Percentiles rank a stretch among this genome's conserved stretches.
Evolutionary conservation across 2,329 filamentous ascomycete genomes (phyloP).

Genomic region (Aspergillus sclerotialis): DNA sequence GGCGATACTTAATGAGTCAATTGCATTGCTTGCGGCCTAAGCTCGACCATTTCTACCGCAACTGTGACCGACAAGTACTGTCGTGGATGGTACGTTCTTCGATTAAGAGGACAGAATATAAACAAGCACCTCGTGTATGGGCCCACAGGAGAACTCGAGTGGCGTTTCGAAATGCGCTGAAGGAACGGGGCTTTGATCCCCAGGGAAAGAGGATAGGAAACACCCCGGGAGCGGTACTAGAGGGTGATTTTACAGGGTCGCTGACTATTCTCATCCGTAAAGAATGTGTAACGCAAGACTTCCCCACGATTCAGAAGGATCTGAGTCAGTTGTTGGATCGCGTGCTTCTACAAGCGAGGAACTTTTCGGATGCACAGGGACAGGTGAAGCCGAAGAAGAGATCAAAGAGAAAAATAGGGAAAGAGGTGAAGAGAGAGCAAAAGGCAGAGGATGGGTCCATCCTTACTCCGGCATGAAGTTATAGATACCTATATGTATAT

Average conservation of each 20-base stretch:
- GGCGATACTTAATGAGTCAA: slow-evolving; percentile 20
- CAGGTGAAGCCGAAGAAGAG: too few relatives aligned
- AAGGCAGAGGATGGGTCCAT: too few relatives aligned
- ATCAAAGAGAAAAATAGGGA: too few relatives aligned
- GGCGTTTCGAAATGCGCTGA: slow-evolving; percentile 42
- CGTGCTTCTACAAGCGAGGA: slow-evolving; percentile 7
- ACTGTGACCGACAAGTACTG: slow-evolving; percentile 36
- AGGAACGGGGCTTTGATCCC: slow-evolving; percentile 38
- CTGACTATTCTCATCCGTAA: slow-evolving; percentile 22
- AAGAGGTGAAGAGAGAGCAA: too few relatives aligned
- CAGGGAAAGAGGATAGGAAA: slow-evolving; percentile 18
- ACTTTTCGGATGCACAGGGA: too few relatives aligned
- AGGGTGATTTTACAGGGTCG: slow-evolving; percentile 27
- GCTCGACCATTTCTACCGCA: slow-evolving; percentile 27
- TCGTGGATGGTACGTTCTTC: slow-evolving; percentile 43
- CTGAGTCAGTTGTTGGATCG: slow-evolving; percentile 9
- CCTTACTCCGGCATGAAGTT: too few relatives aligned
- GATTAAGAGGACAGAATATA: slow-evolving; percentile 21
- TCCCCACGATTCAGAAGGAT: slow-evolving; percentile 10
- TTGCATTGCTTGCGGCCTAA: slow-evolving; percentile 32
- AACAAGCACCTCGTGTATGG: slow-evolving; percentile 43
- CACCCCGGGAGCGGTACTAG: neutral
- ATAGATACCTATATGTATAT: too few relatives aligned
- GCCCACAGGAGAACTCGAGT: slow-evolving; percentile 35
- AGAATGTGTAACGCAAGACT: slow-evolving; percentile 7